phyloP scores from a whole-genome alignment of 805 yeast genomes.

The Saturnispora quitensis region DNA sequence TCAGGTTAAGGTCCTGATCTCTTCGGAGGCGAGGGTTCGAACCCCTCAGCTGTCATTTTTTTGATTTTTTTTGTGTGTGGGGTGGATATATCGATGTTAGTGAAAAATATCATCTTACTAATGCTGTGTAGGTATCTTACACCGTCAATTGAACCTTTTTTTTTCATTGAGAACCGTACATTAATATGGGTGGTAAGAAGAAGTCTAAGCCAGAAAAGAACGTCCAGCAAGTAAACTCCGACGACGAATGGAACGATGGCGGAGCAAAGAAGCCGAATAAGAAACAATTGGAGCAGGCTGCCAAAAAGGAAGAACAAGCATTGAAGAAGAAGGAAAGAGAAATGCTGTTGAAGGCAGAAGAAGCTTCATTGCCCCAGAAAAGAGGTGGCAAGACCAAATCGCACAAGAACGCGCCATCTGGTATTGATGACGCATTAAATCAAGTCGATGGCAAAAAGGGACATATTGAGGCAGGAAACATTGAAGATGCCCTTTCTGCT shows the following conservation, averaged over 20 bases:
- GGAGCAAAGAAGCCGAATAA: conserved; percentile 62
- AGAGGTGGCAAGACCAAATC: conserved; percentile 58
- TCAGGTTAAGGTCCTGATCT: conserved; percentile 52
- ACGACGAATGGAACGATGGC: conserved; percentile 47
- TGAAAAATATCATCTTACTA: background rate
- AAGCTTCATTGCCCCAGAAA: conserved; percentile 46
- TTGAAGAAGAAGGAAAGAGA: conserved; percentile 80
- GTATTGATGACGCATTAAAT: conserved; percentile 59
- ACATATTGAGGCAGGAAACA: conserved; percentile 60
- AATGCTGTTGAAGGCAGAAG: conserved; percentile 49
- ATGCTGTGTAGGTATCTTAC: background rate
- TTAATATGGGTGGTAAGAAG: conserved; percentile 18
- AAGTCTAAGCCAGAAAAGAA: conserved; percentile 35
- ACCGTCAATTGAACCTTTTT: background rate
- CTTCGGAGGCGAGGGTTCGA: conserved; percentile 83
- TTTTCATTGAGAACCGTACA: background rate
- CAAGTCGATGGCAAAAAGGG: conserved; percentile 33
- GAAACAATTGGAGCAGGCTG: conserved; percentile 61
- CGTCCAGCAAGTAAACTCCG: conserved; percentile 34
- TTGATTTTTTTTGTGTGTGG: conserved; percentile 8
- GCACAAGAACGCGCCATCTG: conserved; percentile 35
- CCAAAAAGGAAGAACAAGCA: conserved; percentile 67
- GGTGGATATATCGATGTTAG: background rate
- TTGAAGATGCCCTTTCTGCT: conserved; percentile 74
- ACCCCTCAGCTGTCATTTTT: conserved; percentile 65